These are phyloP conservation scores for Spizellomyces sp. DNA, from an alignment of 192 early-diverging fungal species.

Conservation along the genomic window DNA sequence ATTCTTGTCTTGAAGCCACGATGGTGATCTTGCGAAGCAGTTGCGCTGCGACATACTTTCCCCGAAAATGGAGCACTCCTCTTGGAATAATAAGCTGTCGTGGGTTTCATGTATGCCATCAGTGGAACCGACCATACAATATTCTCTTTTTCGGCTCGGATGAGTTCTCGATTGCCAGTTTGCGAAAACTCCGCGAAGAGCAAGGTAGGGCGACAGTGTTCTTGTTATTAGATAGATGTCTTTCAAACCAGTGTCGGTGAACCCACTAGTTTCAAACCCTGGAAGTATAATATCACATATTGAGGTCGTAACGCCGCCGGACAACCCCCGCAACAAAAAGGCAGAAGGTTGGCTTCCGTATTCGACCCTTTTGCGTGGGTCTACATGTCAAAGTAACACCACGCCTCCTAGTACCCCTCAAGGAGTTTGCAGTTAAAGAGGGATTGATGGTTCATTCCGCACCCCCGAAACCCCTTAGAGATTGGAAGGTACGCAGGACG, in stretches of 20 bases:
- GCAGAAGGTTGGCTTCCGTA: constrained; percentile 15
- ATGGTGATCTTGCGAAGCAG: no score
- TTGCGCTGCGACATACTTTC: no score
- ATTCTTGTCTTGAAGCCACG: no score
- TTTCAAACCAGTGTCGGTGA: not conserved
- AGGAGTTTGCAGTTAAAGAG: constrained; percentile 44
- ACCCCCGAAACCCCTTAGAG: constrained; percentile 51
- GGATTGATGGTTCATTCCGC: constrained; percentile 51
- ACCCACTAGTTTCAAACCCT: not conserved
- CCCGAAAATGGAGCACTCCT: no score
- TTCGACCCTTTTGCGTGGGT: not conserved
- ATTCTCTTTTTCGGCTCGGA: constrained; percentile 90
- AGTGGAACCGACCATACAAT: constrained; percentile 29
- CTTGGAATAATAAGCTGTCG: no score
- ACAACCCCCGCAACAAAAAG: constrained; percentile 33
- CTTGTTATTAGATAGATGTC: constrained; percentile 14
- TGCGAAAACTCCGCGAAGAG: constrained; percentile 59
- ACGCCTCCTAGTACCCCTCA: constrained; percentile 45
- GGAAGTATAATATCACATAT: constrained; percentile 19
- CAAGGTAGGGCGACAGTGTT: constrained; percentile 40
- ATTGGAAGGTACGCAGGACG: constrained; percentile 50
- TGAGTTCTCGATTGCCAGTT: constrained; percentile 69
- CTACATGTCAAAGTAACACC: not conserved
- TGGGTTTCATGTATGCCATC: not conserved
- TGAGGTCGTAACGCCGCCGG: constrained; percentile 37